phyloP scores from a whole-genome alignment of 2,329 filamentous ascomycete genomes.

The Hawksworthiomyces lignivorus region DNA sequence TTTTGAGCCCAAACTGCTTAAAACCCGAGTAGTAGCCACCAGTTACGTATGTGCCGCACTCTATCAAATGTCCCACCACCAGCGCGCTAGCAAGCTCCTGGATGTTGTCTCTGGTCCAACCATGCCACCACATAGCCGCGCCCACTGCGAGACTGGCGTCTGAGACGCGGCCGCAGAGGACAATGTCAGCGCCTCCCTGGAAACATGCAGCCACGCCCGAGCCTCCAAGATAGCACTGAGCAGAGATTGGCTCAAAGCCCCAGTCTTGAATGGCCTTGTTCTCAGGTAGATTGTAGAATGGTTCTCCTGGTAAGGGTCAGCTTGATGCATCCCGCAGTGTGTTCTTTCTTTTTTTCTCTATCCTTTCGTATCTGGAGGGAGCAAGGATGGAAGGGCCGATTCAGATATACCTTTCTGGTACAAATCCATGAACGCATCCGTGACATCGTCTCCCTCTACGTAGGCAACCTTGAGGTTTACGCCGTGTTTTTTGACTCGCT shows the following conservation, averaged over 20 bases:
- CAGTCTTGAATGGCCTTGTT: conserved; percentile 20
- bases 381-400: too few relatives aligned
- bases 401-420: conserved; percentile 16
- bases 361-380: too few relatives aligned
- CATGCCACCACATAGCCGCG: conserved; percentile 47
- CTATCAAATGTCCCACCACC: conserved; percentile 45
- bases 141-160: conserved; percentile 40
- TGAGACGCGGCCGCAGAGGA: conserved; percentile 36
- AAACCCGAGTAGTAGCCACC: conserved; percentile 48
- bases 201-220: conserved; percentile 24
- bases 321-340: too few relatives aligned
- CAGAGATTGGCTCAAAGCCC: conserved; percentile 16
- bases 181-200: conserved; percentile 33
- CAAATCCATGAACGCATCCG: conserved; percentile 18
- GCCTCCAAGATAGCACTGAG: conserved; percentile 34
- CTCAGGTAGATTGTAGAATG: conserved; percentile 16
- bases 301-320: conserved; percentile 6
- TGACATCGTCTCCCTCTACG: conserved; percentile 36
- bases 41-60: conserved; percentile 45
- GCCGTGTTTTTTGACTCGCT: conserved; percentile 6
- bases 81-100: conserved; percentile 37
- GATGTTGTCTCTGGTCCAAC: conserved; percentile 40
- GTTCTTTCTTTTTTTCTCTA: too few relatives aligned
- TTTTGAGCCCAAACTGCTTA: conserved; percentile 12
- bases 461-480: conserved; percentile 32